Evolutionary conservation across 345 rosid genomes (phyloP), one percentile per base, ranked within the genome.

Genomic region (Linum trigynum): DNA sequence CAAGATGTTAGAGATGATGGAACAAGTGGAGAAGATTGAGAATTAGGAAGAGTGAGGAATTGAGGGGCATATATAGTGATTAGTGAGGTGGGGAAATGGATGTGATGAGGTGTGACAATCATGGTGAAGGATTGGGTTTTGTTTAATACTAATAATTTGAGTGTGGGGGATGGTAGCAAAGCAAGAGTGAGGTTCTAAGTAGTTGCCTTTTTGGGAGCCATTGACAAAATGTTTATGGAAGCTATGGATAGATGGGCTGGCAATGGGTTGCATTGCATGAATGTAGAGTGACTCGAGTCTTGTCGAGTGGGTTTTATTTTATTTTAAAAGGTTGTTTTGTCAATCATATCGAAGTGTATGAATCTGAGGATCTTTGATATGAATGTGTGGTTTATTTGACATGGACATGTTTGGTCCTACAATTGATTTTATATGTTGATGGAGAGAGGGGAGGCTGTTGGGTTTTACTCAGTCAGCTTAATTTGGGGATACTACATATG

Each of bases 381-480:
- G 8, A 41, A 7, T 41, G 3, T 3, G 7, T 41, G 3, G 7
- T 41, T 48, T 8, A 5, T 48, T 48, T n/a, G n/a, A n/a, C n/a
- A n/a, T 8, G 53, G 8, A 48, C 53, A 48, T 48, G 53, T 48
- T 48, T 48, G 53, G 53, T 48, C 53, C 14, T 48, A 48, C 53
- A 3, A 8, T 48, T 48, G 53, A 48, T n/a, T 48, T 9, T n/a
- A n/a, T 15, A 15, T 5, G 8, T 48, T 48, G 48, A 6, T 48
- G 53, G 10, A n/a, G n/a, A n/a, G n/a, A n/a, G n/a, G n/a, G n/a
- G 9, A 2, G 53, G 12, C 53, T 48, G 53, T 11, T 48, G 53
- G 53, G 53, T 48, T 48, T 48, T 48, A 48, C 53, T 48, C 53
- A 48, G 53, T 48, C 53, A n/a, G n/a, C n/a, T n/a, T n/a, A n/a